Base-by-base conservation (phyloP, 2,329 filamentous ascomycete species). In the Arthrobotrys conoides region DNA sequence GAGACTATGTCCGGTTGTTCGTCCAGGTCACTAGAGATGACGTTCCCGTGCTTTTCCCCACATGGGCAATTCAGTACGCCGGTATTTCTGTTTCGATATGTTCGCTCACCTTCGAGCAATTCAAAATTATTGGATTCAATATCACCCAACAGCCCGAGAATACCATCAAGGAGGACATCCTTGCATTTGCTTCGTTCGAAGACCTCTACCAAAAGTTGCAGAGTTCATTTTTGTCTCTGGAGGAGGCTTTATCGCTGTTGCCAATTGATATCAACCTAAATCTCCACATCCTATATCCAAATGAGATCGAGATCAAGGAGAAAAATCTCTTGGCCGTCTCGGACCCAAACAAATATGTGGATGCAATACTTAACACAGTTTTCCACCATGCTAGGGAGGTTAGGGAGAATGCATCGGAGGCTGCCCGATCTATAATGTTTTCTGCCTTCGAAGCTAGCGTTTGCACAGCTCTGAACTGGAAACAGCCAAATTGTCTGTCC, bases 401-500 rank as follows among this genome's bases (percentile, higher is more conserved):
- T 84, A 87, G 91, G 75, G 88, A 90, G 76, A 86, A 86, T 80
- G 90, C 89, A 0, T 90, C 93, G 8, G 90, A 93, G 69, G 89
- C 91, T 16, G 91, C 96, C 81, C 88, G 94, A 48, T 97, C 93
- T 12, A 91, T 99, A 66, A 93, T 97, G 10, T 97, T 99, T 84
- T 96, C 93, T 82, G 97, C 93, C 22, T 97, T 95, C 85, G 97
- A 97, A 83, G 88, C 93, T 12, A 92, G 91, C 80, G 89, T 98
- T 20, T 99, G 96, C 85, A 96, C 93, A 16, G 94, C 95, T 4
- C 86, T 99, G 82, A 99, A 99, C 85, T 99, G 96, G 96, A 99
- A 99, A 85, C 96, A 99, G 84, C 96, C 96, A 1, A 99, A 98
- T 83, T 99, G 90, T 91, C 84, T 85, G 89, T 85, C 5, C 41